A percentile compares a stretch with the other conserved stretches of the same genome.
phyloP scores from a whole-genome alignment of 2,329 filamentous ascomycete species.

The Penicillium sp. region DNA sequence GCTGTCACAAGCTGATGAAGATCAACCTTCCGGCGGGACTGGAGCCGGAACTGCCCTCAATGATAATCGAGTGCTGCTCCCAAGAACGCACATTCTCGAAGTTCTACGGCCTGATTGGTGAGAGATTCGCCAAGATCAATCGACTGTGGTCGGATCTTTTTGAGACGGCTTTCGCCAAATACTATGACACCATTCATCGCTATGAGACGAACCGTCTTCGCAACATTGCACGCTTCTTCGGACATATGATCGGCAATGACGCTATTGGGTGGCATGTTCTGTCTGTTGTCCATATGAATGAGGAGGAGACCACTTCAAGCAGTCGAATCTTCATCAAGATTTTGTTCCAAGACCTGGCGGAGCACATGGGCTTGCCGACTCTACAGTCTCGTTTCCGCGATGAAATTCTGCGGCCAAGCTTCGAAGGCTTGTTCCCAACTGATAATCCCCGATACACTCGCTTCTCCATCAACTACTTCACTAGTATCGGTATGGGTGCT shows the following conservation, averaged over 20 bases:
- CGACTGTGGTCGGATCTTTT: slow-evolving; percentile 92
- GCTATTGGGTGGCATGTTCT: slow-evolving; percentile 91
- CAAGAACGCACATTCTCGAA: slow-evolving; percentile 98
- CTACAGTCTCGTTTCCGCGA: slow-evolving; percentile 76
- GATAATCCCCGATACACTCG: slow-evolving; percentile 88
- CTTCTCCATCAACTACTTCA: slow-evolving; percentile 99
- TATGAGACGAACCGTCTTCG: slow-evolving; percentile 94
- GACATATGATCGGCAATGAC: slow-evolving; percentile 83
- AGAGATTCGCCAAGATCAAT: slow-evolving; percentile 95
- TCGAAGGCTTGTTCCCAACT: slow-evolving; percentile 84
- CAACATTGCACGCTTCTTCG: slow-evolving; percentile 94
- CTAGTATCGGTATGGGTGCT: slow-evolving; percentile 91
- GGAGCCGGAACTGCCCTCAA: slow-evolving; percentile 87
- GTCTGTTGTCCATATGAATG: slow-evolving; percentile 82
- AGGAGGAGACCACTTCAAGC: slow-evolving; percentile 94
- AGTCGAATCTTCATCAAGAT: slow-evolving; percentile 99
- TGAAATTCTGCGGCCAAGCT: slow-evolving; percentile 72
- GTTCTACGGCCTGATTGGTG: slow-evolving; percentile 92
- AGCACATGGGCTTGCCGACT: slow-evolving; percentile 81
- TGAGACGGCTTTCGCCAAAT: slow-evolving; percentile 83
- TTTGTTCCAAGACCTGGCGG: slow-evolving; percentile 85
- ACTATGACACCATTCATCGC: slow-evolving; percentile 96
- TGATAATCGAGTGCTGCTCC: slow-evolving; percentile 96
- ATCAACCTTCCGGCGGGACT: slow-evolving; percentile 83
- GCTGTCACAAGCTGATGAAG: slow-evolving; percentile 94